Conservation (phyloP, 306 rosid species). For the Acacia acuminata region DNA sequence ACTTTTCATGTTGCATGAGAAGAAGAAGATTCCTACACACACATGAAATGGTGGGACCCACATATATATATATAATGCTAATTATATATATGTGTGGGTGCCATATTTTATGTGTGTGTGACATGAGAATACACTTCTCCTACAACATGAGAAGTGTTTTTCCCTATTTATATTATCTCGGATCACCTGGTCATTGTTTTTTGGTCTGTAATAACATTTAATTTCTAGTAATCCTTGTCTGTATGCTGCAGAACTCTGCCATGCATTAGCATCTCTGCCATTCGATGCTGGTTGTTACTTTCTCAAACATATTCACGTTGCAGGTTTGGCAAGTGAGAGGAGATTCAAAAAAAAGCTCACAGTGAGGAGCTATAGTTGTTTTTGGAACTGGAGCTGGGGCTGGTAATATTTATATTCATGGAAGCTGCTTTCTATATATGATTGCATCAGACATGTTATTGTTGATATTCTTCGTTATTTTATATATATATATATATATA, state of each 20-base stretch:
- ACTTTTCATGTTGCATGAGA: too few species aligned
- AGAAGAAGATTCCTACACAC: too few species aligned
- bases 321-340: constrained; percentile 90
- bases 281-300: constrained; percentile 27
- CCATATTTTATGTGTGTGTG: too few species aligned
- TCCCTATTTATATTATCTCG: constrained; percentile 14
- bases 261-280: constrained; percentile 7
- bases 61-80: too few species aligned
- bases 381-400: constrained; percentile 74
- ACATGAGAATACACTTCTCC: too few species aligned
- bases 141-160: too few species aligned
- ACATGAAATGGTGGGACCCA: too few species aligned
- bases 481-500: too few species aligned
- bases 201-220: background rate
- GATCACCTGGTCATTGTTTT: background rate
- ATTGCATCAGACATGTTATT: constrained; percentile 2
- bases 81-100: too few species aligned
- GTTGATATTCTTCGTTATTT: constrained; percentile 34
- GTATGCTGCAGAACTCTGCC: background rate
- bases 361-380: constrained; percentile 72
- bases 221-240: background rate
- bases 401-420: constrained; percentile 49
- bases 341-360: constrained; percentile 62
- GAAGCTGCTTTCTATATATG: constrained; percentile 17
- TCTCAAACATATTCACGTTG: constrained; percentile 9